phyloP scores from a whole-genome alignment of 768 basidiomycete genomes.

The Lentinula guzmanii region DNA sequence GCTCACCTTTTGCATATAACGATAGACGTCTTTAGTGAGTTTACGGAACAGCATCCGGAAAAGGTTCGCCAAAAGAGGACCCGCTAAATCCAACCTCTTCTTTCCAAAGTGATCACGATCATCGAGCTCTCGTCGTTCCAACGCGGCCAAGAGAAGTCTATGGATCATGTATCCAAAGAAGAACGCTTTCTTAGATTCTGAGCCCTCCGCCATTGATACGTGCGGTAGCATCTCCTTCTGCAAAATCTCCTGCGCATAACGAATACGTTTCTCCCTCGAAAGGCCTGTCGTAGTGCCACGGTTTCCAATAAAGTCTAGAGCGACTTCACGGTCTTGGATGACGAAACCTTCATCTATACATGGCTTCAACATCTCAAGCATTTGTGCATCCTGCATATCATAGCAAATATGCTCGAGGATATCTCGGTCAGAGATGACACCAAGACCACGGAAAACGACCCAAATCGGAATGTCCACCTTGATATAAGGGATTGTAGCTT shows the following conservation, averaged over 20 bases:
- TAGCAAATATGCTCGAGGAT: conserved; percentile 98
- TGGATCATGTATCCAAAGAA: conserved; percentile 99
- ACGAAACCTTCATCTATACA: conserved; percentile 99
- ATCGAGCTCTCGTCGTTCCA: conserved; percentile 93
- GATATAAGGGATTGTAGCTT: conserved; percentile 96
- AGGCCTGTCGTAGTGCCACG: conserved; percentile 94
- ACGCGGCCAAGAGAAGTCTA: conserved; percentile 84
- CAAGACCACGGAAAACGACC: conserved; percentile 97
- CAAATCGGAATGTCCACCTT: conserved; percentile 98
- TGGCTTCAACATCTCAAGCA: conserved; percentile 97
- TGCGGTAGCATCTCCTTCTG: conserved; percentile 99
- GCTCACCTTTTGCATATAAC: conserved; percentile 90
- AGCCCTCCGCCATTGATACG: conserved; percentile 92
- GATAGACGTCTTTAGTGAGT: conserved; percentile 93
- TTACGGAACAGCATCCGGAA: conserved; percentile 98
- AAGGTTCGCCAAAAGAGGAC: conserved; percentile 91
- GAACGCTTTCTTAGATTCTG: conserved; percentile 97
- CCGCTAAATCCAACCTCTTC: conserved; percentile 94
- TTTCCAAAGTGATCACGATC: conserved; percentile 99
- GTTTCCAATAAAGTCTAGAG: conserved; percentile 96
- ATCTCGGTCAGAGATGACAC: conserved; percentile 95
- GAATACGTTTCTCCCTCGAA: conserved; percentile 86
- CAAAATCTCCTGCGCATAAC: conserved; percentile 95
- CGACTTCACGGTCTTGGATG: conserved; percentile 95
- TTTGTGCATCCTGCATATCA: conserved; percentile 91